Percentiles rank a stretch among this genome's conserved stretches.
Evolutionary conservation across 495 filamentous ascomycete species (phyloP).

Genomic region (Saxophila tyrrhenica): DNA sequence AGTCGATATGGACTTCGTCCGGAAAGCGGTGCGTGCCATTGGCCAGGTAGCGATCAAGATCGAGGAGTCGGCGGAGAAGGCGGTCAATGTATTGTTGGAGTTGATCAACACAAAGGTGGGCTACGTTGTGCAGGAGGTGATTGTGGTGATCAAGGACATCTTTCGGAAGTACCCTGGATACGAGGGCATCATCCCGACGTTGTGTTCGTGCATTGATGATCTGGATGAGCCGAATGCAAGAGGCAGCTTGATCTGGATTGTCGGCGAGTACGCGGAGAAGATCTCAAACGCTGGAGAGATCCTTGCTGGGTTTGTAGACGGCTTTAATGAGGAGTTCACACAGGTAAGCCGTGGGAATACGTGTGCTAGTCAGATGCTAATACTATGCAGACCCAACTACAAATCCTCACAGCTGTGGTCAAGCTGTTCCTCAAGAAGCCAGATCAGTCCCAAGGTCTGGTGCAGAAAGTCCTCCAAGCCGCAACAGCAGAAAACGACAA

Average conservation of each 20-base stretch:
- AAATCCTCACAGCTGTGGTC: conserved; percentile 91
- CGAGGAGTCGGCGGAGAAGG: conserved; percentile 82
- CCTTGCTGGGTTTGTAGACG: conserved; percentile 72
- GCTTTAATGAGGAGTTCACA: conserved; percentile 85
- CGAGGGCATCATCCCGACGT: conserved; percentile 90
- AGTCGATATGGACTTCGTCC: conserved; percentile 98
- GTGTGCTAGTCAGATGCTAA: no score
- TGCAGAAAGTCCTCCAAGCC: conserved; percentile 83
- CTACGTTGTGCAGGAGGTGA: conserved; percentile 96
- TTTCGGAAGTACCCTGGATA: conserved; percentile 96
- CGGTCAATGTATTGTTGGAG: conserved; percentile 86
- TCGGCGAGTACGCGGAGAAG: conserved; percentile 97
- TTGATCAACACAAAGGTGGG: conserved; percentile 95
- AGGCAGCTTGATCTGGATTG: conserved; percentile 94
- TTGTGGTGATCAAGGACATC: conserved; percentile 97
- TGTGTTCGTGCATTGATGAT: conserved; percentile 95
- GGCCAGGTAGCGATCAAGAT: conserved; percentile 98
- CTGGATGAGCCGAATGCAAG: conserved; percentile 88
- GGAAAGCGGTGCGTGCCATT: conserved; percentile 85
- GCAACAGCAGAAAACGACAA: conserved; percentile 94
- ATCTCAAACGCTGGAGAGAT: conserved; percentile 95
- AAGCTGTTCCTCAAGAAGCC: conserved; percentile 97
- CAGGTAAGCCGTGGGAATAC: conserved; percentile 45
- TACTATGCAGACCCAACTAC: conserved; percentile 63
- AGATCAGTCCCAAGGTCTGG: conserved; percentile 71